These are phyloP conservation scores for Suillus plorans DNA, from an alignment of 768 basidiomycete genomes.

Conservation along the genomic window DNA sequence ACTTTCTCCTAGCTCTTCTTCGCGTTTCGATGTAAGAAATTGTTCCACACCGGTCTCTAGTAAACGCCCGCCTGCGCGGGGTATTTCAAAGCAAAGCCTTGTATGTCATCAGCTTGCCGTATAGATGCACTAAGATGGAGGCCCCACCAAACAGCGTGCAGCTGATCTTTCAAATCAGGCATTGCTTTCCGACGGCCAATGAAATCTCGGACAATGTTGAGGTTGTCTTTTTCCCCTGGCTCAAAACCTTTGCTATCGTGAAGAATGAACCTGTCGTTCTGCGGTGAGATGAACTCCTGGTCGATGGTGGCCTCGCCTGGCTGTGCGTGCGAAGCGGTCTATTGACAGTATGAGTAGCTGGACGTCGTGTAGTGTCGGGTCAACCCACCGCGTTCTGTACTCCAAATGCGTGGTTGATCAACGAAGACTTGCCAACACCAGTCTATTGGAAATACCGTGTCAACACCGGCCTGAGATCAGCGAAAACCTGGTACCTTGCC, in stretches of 20 bases:
- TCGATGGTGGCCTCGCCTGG: slow-evolving; percentile 10
- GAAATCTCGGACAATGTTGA: slow-evolving; percentile 11
- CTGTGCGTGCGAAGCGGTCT: neutral
- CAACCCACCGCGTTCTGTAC: neutral
- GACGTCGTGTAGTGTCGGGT: neutral
- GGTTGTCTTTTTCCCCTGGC: slow-evolving; percentile 10
- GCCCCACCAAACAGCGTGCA: neutral
- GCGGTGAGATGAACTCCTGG: slow-evolving; percentile 10
- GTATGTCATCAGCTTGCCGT: neutral
- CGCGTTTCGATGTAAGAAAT: neutral
- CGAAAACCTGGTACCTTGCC: neutral
- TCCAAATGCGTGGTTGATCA: neutral
- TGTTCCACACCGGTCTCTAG: neutral
- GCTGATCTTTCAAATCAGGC: neutral
- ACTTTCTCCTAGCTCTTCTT: neutral
- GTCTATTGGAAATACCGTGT: neutral
- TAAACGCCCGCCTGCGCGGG: neutral
- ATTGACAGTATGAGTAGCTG: neutral
- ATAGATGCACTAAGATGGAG: neutral
- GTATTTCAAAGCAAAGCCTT: slow-evolving; percentile 1
- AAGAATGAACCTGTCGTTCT: slow-evolving; percentile 13
- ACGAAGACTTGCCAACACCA: neutral
- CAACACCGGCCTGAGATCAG: neutral
- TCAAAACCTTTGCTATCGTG: slow-evolving; percentile 20
- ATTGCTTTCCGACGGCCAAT: slow-evolving; percentile 4